Conservation (phyloP, 2,329 filamentous ascomycete species). For the Fusarium graminum region DNA sequence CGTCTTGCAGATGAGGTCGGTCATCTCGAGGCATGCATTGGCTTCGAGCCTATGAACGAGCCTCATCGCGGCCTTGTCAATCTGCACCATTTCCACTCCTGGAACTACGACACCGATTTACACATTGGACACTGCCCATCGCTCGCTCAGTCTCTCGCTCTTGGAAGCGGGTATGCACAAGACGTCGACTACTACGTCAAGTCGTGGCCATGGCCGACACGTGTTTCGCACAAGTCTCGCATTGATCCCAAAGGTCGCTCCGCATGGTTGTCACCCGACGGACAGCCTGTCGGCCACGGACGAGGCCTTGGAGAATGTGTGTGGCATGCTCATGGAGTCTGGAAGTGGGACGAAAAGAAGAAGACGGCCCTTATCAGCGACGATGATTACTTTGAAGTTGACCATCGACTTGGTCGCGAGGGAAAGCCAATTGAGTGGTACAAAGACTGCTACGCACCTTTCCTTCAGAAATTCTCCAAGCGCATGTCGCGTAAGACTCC, state of each 20-base stretch:
- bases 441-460: constrained; percentile 58
- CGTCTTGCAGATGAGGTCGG: constrained; percentile 52
- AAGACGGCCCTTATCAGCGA: constrained; percentile 47
- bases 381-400: constrained; percentile 55
- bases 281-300: constrained; percentile 17
- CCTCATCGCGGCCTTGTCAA: constrained; percentile 58
- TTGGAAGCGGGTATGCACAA: constrained; percentile 57
- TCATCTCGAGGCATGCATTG: constrained; percentile 54
- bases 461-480: constrained; percentile 54
- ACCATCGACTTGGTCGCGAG: constrained; percentile 55
- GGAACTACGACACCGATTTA: constrained; percentile 59
- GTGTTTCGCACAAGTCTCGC: constrained; percentile 52
- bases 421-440: constrained; percentile 57
- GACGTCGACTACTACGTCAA: constrained; percentile 57
- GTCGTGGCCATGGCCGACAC: constrained; percentile 58
- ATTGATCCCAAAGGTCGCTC: constrained; percentile 56
- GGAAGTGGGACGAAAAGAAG: constrained; percentile 53
- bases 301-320: constrained; percentile 53
- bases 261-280: constrained; percentile 50
- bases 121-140: constrained; percentile 58
- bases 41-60: constrained; percentile 60
- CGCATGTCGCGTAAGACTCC: constrained; percentile 51
- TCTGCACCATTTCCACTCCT: constrained; percentile 55
- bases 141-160: constrained; percentile 55
- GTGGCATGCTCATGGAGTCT: constrained; percentile 58